Evolutionary conservation across 345 rosid genomes (phyloP).

Genomic region (Turnera subulata): DNA sequence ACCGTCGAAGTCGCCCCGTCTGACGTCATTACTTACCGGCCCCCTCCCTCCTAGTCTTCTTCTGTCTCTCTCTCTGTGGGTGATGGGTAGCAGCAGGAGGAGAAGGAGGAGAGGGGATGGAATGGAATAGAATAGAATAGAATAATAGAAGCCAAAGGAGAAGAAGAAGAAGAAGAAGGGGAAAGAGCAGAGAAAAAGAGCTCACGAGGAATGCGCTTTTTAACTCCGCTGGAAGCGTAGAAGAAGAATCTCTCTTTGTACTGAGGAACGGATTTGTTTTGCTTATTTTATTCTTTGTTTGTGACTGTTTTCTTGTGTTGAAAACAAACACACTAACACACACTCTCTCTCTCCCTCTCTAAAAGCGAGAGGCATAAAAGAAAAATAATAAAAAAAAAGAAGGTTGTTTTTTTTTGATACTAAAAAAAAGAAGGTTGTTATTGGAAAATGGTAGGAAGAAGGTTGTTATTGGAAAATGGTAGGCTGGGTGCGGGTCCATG

Average conservation of each 20-base stretch:
- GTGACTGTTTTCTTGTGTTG: too few relatives aligned
- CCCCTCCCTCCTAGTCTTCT: too few relatives aligned
- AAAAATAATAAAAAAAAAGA: too few relatives aligned
- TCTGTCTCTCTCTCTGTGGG: too few relatives aligned
- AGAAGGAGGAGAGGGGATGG: background rate
- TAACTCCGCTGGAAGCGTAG: conserved; percentile 37
- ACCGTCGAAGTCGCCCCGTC: conserved; percentile 89
- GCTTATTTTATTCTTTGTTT: background rate
- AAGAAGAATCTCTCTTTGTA: conserved; percentile 28
- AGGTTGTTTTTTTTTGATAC: too few relatives aligned
- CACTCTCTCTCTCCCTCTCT: too few relatives aligned
- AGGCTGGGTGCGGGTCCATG: conserved; percentile 21
- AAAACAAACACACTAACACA: too few relatives aligned
- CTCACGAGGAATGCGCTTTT: conserved; percentile 60
- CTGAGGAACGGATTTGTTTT: conserved; percentile 5
- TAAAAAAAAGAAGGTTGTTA: background rate
- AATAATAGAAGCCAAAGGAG: too few relatives aligned
- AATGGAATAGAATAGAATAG: background rate
- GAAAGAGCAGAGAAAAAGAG: conserved; percentile 4
- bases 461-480: too few relatives aligned
- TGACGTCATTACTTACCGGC: conserved; percentile 72
- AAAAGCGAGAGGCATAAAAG: too few relatives aligned
- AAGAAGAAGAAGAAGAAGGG: conserved; percentile 2
- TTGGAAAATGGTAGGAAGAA: background rate
- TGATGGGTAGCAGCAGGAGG: too few relatives aligned